These are phyloP conservation scores for Alectoria sarmentosa DNA, from an alignment of 495 filamentous ascomycete genomes.

Conservation along the genomic window DNA sequence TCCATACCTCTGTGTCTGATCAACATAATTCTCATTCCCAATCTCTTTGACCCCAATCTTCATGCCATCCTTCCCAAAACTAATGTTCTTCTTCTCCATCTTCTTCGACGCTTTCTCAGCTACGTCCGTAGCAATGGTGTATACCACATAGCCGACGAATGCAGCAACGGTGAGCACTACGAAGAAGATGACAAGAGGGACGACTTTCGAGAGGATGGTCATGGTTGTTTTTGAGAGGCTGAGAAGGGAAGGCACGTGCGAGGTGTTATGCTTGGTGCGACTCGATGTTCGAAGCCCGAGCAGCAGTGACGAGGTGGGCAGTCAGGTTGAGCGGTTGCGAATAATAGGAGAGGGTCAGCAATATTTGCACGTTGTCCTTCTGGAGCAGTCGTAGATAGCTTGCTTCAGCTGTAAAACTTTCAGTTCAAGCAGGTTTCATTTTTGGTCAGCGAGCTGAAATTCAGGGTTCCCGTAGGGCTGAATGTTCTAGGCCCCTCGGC, in stretches of 20 bases:
- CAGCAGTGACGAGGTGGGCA: neutral
- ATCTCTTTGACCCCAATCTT: conserved; percentile 74
- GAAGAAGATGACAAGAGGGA: conserved; percentile 71
- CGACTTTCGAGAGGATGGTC: conserved; percentile 30
- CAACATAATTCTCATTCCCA: conserved; percentile 69
- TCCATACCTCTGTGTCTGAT: conserved; percentile 65
- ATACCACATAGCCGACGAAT: conserved; percentile 67
- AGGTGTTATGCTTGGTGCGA: neutral
- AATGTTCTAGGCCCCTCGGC: neutral
- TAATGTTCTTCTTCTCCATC: conserved; percentile 76
- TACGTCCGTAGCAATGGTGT: conserved; percentile 62
- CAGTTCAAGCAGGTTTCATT: neutral
- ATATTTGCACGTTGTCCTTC: neutral
- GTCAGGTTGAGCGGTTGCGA: neutral
- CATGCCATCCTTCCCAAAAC: conserved; percentile 77
- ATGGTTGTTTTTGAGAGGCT: neutral
- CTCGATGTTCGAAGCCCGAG: neutral
- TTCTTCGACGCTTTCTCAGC: conserved; percentile 58
- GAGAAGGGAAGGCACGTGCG: conserved; percentile 5
- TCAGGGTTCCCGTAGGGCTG: neutral
- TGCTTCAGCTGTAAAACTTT: neutral
- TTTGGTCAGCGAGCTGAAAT: neutral
- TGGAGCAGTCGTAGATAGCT: neutral
- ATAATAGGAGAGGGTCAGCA: neutral
- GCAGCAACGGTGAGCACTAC: conserved; percentile 52